A percentile compares a stretch with the other conserved stretches of the same genome.
phyloP scores from a whole-genome alignment of 1,284 basidiomycete species.

The Mixia osmundae region DNA sequence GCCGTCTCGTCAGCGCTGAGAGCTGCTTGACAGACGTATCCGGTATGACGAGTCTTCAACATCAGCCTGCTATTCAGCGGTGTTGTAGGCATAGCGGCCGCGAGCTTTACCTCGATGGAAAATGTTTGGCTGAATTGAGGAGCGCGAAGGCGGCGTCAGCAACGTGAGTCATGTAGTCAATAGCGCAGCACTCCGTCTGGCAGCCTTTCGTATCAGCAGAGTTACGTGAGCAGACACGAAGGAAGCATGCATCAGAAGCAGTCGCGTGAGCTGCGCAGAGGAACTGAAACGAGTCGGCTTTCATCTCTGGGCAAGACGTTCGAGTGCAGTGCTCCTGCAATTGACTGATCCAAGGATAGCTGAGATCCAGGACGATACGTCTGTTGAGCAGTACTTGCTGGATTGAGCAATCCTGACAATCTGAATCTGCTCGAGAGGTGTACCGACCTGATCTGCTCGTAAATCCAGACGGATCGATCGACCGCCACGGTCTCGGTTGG shows the following conservation, averaged over 20 bases:
- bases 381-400: too few relatives aligned
- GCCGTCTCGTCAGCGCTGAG: constrained; percentile 56
- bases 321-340: constrained; percentile 66
- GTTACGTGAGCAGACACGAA: background rate
- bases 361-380: constrained; percentile 74
- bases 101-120: constrained; percentile 50
- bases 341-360: constrained; percentile 63
- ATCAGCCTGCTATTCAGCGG: background rate
- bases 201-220: constrained; percentile 1
- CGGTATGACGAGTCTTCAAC: constrained; percentile 46
- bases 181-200: constrained; percentile 68
- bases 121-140: constrained; percentile 72
- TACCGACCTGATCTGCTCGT: constrained; percentile 66
- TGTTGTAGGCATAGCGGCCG: background rate
- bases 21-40: constrained; percentile 62
- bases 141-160: constrained; percentile 78
- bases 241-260: constrained; percentile 22
- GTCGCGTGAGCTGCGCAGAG: constrained; percentile 62
- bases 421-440: too few relatives aligned
- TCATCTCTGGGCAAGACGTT: constrained; percentile 77
- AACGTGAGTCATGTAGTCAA: constrained; percentile 90
- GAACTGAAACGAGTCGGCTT: constrained; percentile 89
- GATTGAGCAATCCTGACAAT: too few relatives aligned
- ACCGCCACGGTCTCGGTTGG: constrained; percentile 38
- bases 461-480: constrained; percentile 64